Base-by-base conservation (phyloP, 208 protist genomes). In the Wallacemonas sp. region DNA sequence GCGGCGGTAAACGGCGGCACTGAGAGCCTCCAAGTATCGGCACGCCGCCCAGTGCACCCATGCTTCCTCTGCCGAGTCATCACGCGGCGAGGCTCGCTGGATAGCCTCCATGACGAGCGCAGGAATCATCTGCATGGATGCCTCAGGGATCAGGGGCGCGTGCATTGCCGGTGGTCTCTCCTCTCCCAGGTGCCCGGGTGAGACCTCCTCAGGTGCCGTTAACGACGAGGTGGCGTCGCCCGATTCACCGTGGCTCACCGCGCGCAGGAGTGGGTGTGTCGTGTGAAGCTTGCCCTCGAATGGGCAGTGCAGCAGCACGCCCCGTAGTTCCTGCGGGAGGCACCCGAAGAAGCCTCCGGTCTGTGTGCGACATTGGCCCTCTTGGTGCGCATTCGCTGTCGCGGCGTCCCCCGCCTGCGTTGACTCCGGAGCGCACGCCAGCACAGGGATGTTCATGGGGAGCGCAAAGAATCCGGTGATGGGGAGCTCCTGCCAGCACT, bases 21-120 rank as follows among this genome's bases (percentile, higher is more conserved):
- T 77, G 58, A 96, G 87, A 10, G 85, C 80, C n/a, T 76, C 34
- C 68, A 93, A 66, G 68, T 93, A 93, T 32, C 72, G 74, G 21
- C 59, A 64, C 22, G 85, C 80, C 21, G 79, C 68, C 73, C 58
- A 75, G 50, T 83, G 70, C 27, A 76, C 64, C 78, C 76, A 83
- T 19, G 55, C 63, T 44, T 75, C 71, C 30, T 77, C 74, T 1
- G 33, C 42, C 3, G 48, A 42, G 44, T 52, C 65, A 54, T 73
- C 46, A 12, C 37, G n/a, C 61, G 63, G 29, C 9, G 29, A 36
- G 32, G 30, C 34, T 22, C 46, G 60, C 45, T 71, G 69, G 19
- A 74, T 63, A 30, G 63, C 63, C 39, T 62, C 67, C 60, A 65
- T 57, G 27, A 76, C 52, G 46, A 66, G 26, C 13, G 66, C 33